A percentile compares a stretch with the other conserved stretches of the same genome.
phyloP scores from a whole-genome alignment of 371 early-diverging fungal species.

The Paraphysoderma sedebokerense region DNA sequence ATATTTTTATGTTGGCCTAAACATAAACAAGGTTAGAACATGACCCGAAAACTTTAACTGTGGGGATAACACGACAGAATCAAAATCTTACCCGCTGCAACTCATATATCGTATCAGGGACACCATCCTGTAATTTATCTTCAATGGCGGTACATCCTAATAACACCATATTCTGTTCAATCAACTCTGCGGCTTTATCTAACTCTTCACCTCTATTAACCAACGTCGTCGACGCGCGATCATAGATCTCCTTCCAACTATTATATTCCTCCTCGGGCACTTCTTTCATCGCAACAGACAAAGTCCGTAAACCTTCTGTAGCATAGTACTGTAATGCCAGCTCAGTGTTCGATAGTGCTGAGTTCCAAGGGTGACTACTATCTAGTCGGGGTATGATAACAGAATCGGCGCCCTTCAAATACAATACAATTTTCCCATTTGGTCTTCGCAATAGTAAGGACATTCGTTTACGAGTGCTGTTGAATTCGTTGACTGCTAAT shows the following conservation, averaged over 20 bases:
- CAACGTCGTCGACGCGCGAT: conserved; percentile 72
- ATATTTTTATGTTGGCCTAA: not conserved
- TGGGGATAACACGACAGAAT: too few species aligned
- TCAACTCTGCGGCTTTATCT: conserved; percentile 78
- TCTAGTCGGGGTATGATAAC: conserved; percentile 87
- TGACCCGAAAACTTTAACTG: too few species aligned
- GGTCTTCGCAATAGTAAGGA: conserved; percentile 73
- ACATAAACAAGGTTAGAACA: too few species aligned
- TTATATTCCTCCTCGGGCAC: conserved; percentile 72
- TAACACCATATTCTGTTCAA: conserved; percentile 77
- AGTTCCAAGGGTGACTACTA: conserved; percentile 14
- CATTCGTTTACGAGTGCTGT: conserved; percentile 94
- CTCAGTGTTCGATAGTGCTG: conserved; percentile 6
- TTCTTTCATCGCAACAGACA: conserved; percentile 84
- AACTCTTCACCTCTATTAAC: conserved; percentile 69
- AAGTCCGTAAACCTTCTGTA: conserved; percentile 75
- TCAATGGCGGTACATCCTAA: conserved; percentile 97
- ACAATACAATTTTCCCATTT: conserved; percentile 73
- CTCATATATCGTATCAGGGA: conserved; percentile 87
- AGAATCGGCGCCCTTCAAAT: conserved; percentile 97
- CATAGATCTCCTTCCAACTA: conserved; percentile 63
- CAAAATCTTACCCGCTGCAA: conserved; percentile 87
- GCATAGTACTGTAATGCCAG: conserved; percentile 45
- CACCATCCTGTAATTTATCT: conserved; percentile 95
- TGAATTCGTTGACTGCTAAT: conserved; percentile 87